Evolutionary conservation across 257 asterid genomes (phyloP).

Genomic region (Paulownia fortunei): DNA sequence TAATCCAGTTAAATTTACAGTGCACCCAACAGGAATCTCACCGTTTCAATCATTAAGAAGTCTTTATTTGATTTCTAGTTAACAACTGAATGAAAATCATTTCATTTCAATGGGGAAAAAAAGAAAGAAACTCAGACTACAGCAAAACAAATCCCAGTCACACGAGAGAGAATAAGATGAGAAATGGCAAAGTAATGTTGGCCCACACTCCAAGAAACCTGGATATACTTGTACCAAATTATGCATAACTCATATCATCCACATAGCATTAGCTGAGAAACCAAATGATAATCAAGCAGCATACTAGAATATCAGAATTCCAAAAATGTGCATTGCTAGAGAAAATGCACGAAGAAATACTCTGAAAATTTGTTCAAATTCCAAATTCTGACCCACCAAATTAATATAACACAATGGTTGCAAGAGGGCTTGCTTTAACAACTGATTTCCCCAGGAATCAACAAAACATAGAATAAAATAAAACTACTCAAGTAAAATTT

Average conservation of each 20-base stretch:
- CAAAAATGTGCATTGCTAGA: background rate
- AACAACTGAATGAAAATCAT: background rate
- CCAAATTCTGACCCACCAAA: constrained; percentile 20
- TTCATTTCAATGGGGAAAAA: background rate
- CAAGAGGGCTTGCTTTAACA: background rate
- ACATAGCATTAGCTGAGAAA: background rate
- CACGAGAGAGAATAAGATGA: background rate
- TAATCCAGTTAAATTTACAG: constrained; percentile 1
- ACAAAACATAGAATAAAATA: constrained; percentile 12
- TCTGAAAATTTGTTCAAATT: background rate
- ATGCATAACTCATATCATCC: background rate
- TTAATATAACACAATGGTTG: background rate
- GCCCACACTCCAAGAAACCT: background rate
- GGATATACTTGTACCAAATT: background rate
- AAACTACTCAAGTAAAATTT: constrained; percentile 12
- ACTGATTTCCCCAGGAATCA: background rate
- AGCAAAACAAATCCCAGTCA: background rate
- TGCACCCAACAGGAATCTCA: background rate
- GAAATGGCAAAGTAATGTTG: constrained; percentile 10
- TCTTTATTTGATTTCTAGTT: background rate
- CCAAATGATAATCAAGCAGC: background rate
- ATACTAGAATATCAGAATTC: background rate
- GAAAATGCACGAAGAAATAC: background rate
- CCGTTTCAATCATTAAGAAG: background rate
- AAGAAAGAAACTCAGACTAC: background rate